Evolutionary conservation across 2,329 filamentous ascomycete genomes (phyloP).

Genomic region (Xylaria sp.): DNA sequence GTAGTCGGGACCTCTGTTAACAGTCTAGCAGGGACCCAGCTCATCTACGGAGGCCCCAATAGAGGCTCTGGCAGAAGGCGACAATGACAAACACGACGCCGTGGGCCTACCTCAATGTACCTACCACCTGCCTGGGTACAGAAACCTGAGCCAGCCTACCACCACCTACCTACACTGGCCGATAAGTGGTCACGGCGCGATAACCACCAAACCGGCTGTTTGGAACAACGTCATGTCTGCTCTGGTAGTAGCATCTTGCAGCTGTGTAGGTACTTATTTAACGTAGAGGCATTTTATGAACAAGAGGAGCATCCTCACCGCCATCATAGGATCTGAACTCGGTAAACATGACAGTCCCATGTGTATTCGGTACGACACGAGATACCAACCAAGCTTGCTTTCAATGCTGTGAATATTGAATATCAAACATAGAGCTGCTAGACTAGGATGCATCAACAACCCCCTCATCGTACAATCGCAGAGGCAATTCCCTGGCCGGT

Average conservation of each 20-base stretch:
- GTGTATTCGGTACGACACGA: constrained; percentile 3
- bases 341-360: neutral
- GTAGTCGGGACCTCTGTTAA: constrained; percentile 15
- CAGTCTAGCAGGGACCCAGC: neutral
- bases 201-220: neutral
- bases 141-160: no score
- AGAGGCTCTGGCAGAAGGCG: neutral
- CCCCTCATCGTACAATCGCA: constrained; percentile 16
- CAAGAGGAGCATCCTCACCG: constrained; percentile 12
- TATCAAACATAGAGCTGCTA: constrained; percentile 5
- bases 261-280: constrained; percentile 2
- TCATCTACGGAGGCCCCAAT: neutral
- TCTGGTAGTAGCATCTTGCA: neutral
- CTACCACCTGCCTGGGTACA: no score
- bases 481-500: constrained; percentile 18
- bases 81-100: constrained; percentile 6
- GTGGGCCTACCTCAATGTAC: no score
- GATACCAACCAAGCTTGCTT: neutral
- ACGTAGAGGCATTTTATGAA: no score
- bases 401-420: neutral
- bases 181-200: constrained; percentile 6
- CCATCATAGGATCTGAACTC: constrained; percentile 7
- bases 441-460: neutral
- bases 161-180: neutral
- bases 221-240: neutral